A percentile compares a stretch with the other conserved stretches of the same genome.
Conservation (phyloP, 768 basidiomycete genomes). For the Termitomyces titanicus region DNA sequence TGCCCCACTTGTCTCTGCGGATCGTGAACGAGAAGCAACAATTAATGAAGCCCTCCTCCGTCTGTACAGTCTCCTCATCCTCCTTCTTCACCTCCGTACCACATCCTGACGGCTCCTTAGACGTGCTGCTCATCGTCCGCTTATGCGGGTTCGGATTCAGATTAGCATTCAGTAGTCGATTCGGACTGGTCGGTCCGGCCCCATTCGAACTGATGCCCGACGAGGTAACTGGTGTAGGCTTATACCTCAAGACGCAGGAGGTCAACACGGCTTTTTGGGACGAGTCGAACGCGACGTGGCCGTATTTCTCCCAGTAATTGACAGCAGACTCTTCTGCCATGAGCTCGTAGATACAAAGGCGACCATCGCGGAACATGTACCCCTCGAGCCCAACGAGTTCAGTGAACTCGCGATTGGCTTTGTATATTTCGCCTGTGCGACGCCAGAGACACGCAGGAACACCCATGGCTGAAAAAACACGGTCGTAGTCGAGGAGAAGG, state of each 20-base stretch:
- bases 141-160: conserved; percentile 6
- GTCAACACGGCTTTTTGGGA: conserved; percentile 90
- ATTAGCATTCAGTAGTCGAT: conserved; percentile 1
- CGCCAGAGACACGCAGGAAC: conserved; percentile 97
- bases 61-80: conserved; percentile 24
- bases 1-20: conserved; percentile 78
- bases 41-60: conserved; percentile 75
- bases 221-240: conserved; percentile 43
- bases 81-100: conserved; percentile 22
- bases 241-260: conserved; percentile 82
- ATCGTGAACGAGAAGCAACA: conserved; percentile 94
- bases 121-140: conserved; percentile 1
- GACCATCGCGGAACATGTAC: conserved; percentile 88
- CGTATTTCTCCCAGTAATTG: conserved; percentile 99
- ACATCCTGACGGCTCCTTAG: background rate
- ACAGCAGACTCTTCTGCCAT: conserved; percentile 98
- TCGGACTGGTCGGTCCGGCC: background rate
- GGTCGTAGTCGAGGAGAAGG: conserved; percentile 90
- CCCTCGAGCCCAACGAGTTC: conserved; percentile 87
- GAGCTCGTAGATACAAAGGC: conserved; percentile 93
- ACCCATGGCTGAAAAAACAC: conserved; percentile 92
- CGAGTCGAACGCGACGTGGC: conserved; percentile 89
- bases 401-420: conserved; percentile 94
- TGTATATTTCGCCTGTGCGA: conserved; percentile 97
- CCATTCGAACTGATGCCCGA: conserved; percentile 11